A percentile compares a stretch with the other conserved stretches of the same genome.
These are phyloP conservation scores for Geosiphon pyriformis DNA, from an alignment of 192 early-diverging fungal genomes.

Conservation along the genomic window DNA sequence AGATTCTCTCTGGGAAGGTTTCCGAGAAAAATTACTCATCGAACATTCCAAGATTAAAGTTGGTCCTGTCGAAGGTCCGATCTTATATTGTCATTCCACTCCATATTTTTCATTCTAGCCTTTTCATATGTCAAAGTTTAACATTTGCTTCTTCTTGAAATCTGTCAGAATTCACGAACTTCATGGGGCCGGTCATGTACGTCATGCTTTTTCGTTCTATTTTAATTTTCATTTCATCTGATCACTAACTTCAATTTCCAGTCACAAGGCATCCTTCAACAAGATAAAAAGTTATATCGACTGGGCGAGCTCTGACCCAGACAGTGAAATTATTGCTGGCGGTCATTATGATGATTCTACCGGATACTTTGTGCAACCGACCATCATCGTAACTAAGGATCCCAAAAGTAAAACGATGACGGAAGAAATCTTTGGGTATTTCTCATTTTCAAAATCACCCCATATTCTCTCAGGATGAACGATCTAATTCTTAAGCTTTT, in stretches of 20 bases:
- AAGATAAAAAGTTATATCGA: slow-evolving; percentile 92
- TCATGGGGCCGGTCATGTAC: slow-evolving; percentile 89
- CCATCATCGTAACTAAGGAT: slow-evolving; percentile 81
- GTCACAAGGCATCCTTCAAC: slow-evolving; percentile 59
- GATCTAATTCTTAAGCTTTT: neutral
- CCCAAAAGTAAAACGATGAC: slow-evolving; percentile 77
- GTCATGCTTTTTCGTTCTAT: slow-evolving; percentile 28
- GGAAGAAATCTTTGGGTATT: slow-evolving; percentile 87
- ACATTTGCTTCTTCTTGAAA: too few relatives aligned
- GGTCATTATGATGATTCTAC: slow-evolving; percentile 80
- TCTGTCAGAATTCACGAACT: slow-evolving; percentile 69
- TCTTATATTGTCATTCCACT: slow-evolving; percentile 8
- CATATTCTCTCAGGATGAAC: neutral
- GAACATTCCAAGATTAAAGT: slow-evolving; percentile 74
- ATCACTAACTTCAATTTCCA: neutral
- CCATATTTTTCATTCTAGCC: too few relatives aligned
- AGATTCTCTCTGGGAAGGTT: slow-evolving; percentile 71
- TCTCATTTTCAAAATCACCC: neutral
- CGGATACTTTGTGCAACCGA: slow-evolving; percentile 91
- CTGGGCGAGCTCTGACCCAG: slow-evolving; percentile 59
- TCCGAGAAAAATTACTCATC: slow-evolving; percentile 57
- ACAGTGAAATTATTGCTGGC: slow-evolving; percentile 82
- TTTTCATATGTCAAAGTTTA: too few relatives aligned
- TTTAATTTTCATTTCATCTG: slow-evolving; percentile 29
- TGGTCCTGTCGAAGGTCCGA: slow-evolving; percentile 67